Conservation (phyloP, 345 rosid genomes). For the Excoecaria agallocha region DNA sequence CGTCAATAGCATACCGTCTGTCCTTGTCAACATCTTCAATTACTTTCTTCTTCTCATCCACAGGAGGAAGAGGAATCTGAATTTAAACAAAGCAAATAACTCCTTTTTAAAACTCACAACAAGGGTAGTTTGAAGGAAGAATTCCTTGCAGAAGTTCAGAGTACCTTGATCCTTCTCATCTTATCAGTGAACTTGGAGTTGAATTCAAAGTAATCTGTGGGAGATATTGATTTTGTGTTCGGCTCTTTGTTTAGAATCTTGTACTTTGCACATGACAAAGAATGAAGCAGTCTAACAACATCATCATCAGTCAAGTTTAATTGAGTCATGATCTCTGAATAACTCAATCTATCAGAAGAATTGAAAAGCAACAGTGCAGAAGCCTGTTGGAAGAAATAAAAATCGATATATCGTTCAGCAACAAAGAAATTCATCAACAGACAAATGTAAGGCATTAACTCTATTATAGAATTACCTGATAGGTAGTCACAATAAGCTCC, state of each 20-base stretch:
- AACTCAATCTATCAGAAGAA: slow-evolving; percentile 37
- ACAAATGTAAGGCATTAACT: neutral
- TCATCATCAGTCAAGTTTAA: slow-evolving; percentile 36
- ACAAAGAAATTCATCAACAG: neutral
- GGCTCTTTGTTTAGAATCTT: slow-evolving; percentile 45
- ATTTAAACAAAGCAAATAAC: slow-evolving; percentile 2
- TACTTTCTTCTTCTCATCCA: slow-evolving; percentile 37
- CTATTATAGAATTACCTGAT: slow-evolving; percentile 26
- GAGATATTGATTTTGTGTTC: slow-evolving; percentile 26
- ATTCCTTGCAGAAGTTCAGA: neutral
- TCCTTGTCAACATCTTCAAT: slow-evolving; percentile 42
- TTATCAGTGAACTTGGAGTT: slow-evolving; percentile 38
- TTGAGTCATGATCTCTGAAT: slow-evolving; percentile 38
- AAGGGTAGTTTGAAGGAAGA: neutral
- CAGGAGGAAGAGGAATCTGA: slow-evolving; percentile 41
- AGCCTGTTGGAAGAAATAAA: slow-evolving; percentile 26
- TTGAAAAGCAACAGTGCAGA: slow-evolving; percentile 39
- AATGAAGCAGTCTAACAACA: slow-evolving; percentile 41
- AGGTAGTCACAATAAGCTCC: slow-evolving; percentile 55
- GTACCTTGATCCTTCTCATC: slow-evolving; percentile 48
- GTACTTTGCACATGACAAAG: slow-evolving; percentile 40
- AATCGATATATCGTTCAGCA: neutral
- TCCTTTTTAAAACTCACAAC: neutral
- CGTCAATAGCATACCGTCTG: slow-evolving; percentile 38
- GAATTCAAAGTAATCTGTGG: slow-evolving; percentile 42